These are phyloP conservation scores for Sugiyamaella valdiviana DNA, from an alignment of 805 yeast genomes.

Conservation along the genomic window DNA sequence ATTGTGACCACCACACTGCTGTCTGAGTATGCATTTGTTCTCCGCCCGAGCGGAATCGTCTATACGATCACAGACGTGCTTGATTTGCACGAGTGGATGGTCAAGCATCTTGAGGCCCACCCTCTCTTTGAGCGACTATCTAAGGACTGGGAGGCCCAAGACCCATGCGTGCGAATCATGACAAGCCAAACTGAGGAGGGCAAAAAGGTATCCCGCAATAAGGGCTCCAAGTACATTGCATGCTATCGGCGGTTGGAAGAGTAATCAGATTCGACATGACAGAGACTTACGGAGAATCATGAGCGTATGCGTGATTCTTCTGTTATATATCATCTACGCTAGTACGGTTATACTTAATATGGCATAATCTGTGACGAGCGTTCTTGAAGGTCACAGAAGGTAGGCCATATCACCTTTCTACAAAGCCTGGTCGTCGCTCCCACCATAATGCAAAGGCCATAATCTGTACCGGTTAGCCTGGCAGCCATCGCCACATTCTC, in stretches of 20 bases:
- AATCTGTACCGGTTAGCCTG: too few species aligned
- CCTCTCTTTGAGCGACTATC: constrained; percentile 81
- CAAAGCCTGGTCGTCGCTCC: too few species aligned
- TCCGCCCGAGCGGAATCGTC: constrained; percentile 78
- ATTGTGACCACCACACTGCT: constrained; percentile 84
- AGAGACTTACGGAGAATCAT: too few species aligned
- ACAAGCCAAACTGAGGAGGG: constrained; percentile 95
- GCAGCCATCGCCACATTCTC: too few species aligned
- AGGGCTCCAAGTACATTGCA: constrained; percentile 82
- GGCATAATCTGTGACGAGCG: too few species aligned
- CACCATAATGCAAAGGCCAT: too few species aligned
- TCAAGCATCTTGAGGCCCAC: constrained; percentile 78
- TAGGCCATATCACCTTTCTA: too few species aligned
- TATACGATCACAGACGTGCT: constrained; percentile 95
- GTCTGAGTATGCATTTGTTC: constrained; percentile 86
- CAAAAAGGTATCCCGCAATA: constrained; percentile 86
- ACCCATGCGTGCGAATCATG: constrained; percentile 82
- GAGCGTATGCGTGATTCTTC: too few species aligned
- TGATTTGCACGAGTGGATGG: constrained; percentile 97
- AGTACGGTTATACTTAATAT: too few species aligned
- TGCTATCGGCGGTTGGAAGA: constrained; percentile 83
- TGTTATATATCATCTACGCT: too few species aligned
- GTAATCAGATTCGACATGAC: too few species aligned
- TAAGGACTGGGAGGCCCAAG: constrained; percentile 72
- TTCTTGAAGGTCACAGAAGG: too few species aligned